phyloP scores from a whole-genome alignment of 2,329 filamentous ascomycete genomes.

The Microcera coccophila region DNA sequence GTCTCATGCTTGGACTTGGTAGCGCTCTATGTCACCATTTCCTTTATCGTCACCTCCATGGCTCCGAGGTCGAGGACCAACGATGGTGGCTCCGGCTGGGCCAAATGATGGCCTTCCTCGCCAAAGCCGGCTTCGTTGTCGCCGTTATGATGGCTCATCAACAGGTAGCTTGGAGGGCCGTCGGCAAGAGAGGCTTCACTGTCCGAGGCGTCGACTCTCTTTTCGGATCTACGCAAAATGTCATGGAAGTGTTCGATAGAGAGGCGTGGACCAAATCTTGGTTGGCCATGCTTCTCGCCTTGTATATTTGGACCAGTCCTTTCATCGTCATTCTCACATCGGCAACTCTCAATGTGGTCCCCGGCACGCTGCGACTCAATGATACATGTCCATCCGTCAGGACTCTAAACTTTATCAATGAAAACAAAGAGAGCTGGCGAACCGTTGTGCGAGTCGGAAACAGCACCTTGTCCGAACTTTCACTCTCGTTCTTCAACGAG shows the following conservation, averaged over 20 bases:
- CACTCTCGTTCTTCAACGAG: conserved; percentile 20
- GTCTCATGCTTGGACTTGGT: too few relatives aligned
- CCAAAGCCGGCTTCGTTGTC: conserved; percentile 24
- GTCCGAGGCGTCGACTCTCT: conserved; percentile 25
- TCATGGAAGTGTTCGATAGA: conserved; percentile 23
- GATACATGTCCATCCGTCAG: conserved; percentile 20
- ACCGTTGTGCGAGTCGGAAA: conserved; percentile 5
- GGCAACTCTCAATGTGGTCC: conserved; percentile 20
- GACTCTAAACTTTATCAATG: conserved; percentile 24
- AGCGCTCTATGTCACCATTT: conserved; percentile 24
- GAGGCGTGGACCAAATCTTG: conserved; percentile 22
- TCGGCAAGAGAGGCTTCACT: conserved; percentile 25
- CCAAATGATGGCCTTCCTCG: conserved; percentile 20
- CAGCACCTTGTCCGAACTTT: conserved; percentile 13
- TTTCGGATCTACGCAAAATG: conserved; percentile 23
- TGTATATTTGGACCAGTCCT: conserved; percentile 26
- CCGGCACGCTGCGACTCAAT: conserved; percentile 7
- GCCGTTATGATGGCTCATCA: conserved; percentile 24
- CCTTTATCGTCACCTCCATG: conserved; percentile 19
- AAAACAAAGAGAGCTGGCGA: conserved; percentile 16
- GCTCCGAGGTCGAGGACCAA: conserved; percentile 16
- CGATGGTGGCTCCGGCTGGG: conserved; percentile 22
- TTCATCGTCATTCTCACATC: conserved; percentile 26
- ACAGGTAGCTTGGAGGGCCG: conserved; percentile 25
- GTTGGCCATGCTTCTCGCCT: conserved; percentile 23